Evolutionary conservation across 176 grass and related monocot genomes (phyloP).

Genomic region (Chloris gayana): DNA sequence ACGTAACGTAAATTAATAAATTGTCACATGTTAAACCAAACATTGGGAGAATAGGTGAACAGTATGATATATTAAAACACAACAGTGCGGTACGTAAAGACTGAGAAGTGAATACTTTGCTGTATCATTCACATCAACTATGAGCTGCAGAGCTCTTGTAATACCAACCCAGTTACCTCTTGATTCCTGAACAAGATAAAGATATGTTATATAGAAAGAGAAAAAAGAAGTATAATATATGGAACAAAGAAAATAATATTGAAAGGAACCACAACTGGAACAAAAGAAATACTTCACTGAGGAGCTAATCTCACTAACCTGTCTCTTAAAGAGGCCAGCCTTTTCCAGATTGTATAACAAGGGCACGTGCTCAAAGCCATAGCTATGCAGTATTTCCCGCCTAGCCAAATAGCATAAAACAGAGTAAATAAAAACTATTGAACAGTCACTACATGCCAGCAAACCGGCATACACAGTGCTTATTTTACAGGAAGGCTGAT

Average conservation of each 20-base stretch:
- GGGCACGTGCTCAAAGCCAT: slow-evolving; percentile 93
- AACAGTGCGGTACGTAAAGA: neutral
- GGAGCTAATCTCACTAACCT: slow-evolving; percentile 59
- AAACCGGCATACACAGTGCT: neutral
- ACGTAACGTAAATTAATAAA: slow-evolving; percentile 44
- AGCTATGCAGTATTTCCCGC: slow-evolving; percentile 94
- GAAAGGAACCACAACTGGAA: neutral
- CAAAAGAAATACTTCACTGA: slow-evolving; percentile 9
- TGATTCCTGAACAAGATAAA: slow-evolving; percentile 52
- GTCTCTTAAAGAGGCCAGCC: slow-evolving; percentile 75
- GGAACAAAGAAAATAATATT: slow-evolving; percentile 19
- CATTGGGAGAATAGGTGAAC: neutral
- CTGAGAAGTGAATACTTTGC: slow-evolving; percentile 63
- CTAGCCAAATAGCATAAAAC: slow-evolving; percentile 42
- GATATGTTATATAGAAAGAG: slow-evolving; percentile 6
- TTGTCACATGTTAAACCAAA: slow-evolving; percentile 44
- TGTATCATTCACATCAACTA: slow-evolving; percentile 84
- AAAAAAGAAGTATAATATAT: slow-evolving; percentile 31
- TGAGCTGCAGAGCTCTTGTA: slow-evolving; percentile 78
- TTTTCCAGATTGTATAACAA: slow-evolving; percentile 96
- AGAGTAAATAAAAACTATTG: neutral
- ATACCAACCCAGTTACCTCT: slow-evolving; percentile 83
- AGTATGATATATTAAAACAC: neutral
- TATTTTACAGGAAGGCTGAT: no score
- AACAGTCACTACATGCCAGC: neutral